A percentile compares a stretch with the other conserved stretches of the same genome.
phyloP scores from a whole-genome alignment of 2,329 filamentous ascomycete genomes.

The Periconia sp. region DNA sequence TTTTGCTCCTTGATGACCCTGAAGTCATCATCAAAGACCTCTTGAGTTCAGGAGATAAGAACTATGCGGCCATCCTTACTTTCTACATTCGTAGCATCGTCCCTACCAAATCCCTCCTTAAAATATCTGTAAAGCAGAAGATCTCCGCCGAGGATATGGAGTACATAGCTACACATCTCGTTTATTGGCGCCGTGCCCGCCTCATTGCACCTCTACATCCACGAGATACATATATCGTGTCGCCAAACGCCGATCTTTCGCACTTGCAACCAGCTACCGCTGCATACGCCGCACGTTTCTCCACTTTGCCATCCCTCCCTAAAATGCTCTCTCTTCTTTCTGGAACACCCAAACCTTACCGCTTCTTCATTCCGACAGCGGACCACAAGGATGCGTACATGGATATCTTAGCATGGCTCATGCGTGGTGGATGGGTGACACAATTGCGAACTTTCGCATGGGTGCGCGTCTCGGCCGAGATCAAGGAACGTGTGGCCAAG shows the following conservation, averaged over 20 bases:
- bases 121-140: conserved; percentile 69
- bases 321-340: conserved; percentile 87
- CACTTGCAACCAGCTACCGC: conserved; percentile 69
- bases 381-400: conserved; percentile 87
- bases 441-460: conserved; percentile 91
- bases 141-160: conserved; percentile 81
- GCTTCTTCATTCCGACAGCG: conserved; percentile 80
- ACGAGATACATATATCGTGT: conserved; percentile 87
- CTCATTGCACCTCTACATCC: conserved; percentile 89
- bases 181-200: conserved; percentile 92
- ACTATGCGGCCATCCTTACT: conserved; percentile 74
- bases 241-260: conserved; percentile 80
- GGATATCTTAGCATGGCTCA: conserved; percentile 88
- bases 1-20: conserved; percentile 83
- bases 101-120: conserved; percentile 68
- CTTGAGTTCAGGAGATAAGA: conserved; percentile 64
- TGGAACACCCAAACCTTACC: conserved; percentile 78
- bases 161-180: conserved; percentile 86
- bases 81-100: conserved; percentile 66
- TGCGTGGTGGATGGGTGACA: conserved; percentile 90
- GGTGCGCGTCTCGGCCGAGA: conserved; percentile 79
- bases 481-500: conserved; percentile 77
- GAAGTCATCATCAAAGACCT: conserved; percentile 73
- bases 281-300: conserved; percentile 77
- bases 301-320: conserved; percentile 77